Evolutionary conservation across 2,329 filamentous ascomycete species (phyloP).

Genomic region (Penicillium sp.): DNA sequence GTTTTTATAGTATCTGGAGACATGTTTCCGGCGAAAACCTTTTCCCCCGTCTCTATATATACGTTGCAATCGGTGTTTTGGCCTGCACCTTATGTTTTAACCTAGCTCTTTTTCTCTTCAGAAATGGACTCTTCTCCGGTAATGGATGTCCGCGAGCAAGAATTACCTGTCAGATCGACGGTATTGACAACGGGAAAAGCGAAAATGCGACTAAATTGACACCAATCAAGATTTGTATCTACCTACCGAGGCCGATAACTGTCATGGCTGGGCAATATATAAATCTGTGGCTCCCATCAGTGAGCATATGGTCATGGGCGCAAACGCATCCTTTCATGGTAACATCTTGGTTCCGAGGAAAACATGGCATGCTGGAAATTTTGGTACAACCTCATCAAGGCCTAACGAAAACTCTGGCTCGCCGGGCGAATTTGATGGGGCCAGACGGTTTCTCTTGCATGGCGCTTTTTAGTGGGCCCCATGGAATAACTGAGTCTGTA

Average conservation of each 20-base stretch:
- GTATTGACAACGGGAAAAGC: not conserved
- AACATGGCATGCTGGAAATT: conserved; percentile 31
- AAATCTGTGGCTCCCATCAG: conserved; percentile 28
- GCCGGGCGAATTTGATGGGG: conserved; percentile 3
- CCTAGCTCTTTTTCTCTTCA: not conserved
- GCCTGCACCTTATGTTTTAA: not conserved
- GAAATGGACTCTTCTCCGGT: not conserved
- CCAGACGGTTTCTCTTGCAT: conserved; percentile 21
- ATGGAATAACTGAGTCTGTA: conserved; percentile 30
- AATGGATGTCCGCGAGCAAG: not conserved
- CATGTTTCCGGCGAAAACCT: not conserved
- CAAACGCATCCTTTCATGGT: conserved; percentile 30
- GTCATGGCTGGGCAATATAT: conserved; percentile 30
- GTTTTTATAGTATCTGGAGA: not conserved
- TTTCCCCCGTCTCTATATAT: not conserved
- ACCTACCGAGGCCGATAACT: conserved; percentile 16
- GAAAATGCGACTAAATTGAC: not conserved
- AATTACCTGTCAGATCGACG: not conserved
- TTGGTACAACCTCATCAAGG: conserved; percentile 30
- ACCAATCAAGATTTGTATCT: not conserved
- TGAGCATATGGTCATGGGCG: conserved; percentile 24
- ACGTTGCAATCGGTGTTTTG: not conserved
- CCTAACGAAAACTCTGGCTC: conserved; percentile 29
- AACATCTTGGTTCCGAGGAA: conserved; percentile 25
- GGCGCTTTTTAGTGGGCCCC: conserved; percentile 34